Evolutionary conservation across 352 stramenopile species (phyloP).

Genomic region (Pythium dissimile): DNA sequence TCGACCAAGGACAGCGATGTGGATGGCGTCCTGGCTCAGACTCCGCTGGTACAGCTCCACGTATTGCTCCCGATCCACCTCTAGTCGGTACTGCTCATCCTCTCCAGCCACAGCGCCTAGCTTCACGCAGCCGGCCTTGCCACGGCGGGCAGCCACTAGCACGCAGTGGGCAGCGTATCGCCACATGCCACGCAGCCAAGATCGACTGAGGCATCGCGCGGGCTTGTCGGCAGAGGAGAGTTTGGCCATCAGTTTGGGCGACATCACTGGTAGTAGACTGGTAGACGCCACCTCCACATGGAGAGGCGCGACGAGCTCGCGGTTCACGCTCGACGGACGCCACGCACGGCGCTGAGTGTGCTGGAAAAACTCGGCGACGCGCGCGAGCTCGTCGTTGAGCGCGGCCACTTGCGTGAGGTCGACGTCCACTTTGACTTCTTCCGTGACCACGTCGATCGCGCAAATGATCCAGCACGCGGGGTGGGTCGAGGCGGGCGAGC

Average conservation of each 20-base stretch:
- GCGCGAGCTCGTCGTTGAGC: slow-evolving; percentile 41
- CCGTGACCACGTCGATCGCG: slow-evolving; percentile 56
- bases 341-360: slow-evolving; percentile 29
- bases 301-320: slow-evolving; percentile 31
- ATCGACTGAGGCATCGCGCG: slow-evolving; percentile 20
- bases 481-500: background rate
- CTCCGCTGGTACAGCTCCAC: slow-evolving; percentile 57
- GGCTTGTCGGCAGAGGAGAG: slow-evolving; percentile 27
- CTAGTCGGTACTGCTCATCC: background rate
- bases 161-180: slow-evolving; percentile 54
- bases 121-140: slow-evolving; percentile 8
- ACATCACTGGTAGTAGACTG: slow-evolving; percentile 34
- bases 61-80: slow-evolving; percentile 33
- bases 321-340: slow-evolving; percentile 53
- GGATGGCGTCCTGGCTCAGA: slow-evolving; percentile 34
- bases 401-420: slow-evolving; percentile 55
- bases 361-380: slow-evolving; percentile 33
- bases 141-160: slow-evolving; percentile 27
- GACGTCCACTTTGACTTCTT: slow-evolving; percentile 47
- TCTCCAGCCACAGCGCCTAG: background rate
- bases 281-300: slow-evolving; percentile 27
- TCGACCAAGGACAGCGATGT: slow-evolving; percentile 41
- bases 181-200: slow-evolving; percentile 70
- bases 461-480: slow-evolving; percentile 19
- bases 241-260: background rate